phyloP scores from a whole-genome alignment of 305 asterid species.

The Fraxinus floribunda region DNA sequence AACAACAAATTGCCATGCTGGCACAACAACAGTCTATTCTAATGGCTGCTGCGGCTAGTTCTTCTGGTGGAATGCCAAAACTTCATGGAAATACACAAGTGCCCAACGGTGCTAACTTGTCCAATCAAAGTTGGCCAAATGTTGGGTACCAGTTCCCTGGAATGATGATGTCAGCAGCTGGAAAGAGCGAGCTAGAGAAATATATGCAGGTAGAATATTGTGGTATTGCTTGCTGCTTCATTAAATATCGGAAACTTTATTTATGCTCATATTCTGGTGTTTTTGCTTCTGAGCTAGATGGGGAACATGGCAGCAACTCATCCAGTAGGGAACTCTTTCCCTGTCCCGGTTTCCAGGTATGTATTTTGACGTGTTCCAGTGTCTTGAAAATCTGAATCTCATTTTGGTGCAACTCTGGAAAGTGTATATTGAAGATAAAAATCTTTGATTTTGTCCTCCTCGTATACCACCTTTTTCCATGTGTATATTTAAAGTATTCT shows the following conservation, averaged over 20 bases:
- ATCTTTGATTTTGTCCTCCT: neutral
- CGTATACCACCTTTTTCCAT: neutral
- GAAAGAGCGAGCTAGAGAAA: constrained; percentile 54
- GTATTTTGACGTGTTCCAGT: neutral
- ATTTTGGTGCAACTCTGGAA: neutral
- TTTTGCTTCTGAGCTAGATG: constrained; percentile 50
- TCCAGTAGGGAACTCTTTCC: constrained; percentile 53
- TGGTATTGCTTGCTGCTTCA: neutral
- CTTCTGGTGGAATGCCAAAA: constrained; percentile 54
- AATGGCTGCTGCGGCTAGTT: constrained; percentile 86
- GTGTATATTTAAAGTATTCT: neutral
- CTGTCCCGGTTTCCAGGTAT: constrained; percentile 64
- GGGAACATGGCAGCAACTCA: constrained; percentile 54
- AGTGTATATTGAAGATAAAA: neutral
- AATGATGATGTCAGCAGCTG: constrained; percentile 57
- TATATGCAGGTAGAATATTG: constrained; percentile 65
- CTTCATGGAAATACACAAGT: constrained; percentile 50
- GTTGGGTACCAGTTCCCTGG: constrained; percentile 72
- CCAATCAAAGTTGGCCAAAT: constrained; percentile 68
- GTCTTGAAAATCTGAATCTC: constrained; percentile 4
- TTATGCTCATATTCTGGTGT: constrained; percentile 23
- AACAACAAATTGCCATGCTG: constrained; percentile 90
- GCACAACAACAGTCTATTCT: constrained; percentile 90
- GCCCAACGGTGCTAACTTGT: constrained; percentile 46
- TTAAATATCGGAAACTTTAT: constrained; percentile 1